Percentiles rank a stretch among this genome's conserved stretches.
These are phyloP conservation scores for Gynochthodes officinalis DNA, from an alignment of 257 asterid genomes.

Conservation along the genomic window DNA sequence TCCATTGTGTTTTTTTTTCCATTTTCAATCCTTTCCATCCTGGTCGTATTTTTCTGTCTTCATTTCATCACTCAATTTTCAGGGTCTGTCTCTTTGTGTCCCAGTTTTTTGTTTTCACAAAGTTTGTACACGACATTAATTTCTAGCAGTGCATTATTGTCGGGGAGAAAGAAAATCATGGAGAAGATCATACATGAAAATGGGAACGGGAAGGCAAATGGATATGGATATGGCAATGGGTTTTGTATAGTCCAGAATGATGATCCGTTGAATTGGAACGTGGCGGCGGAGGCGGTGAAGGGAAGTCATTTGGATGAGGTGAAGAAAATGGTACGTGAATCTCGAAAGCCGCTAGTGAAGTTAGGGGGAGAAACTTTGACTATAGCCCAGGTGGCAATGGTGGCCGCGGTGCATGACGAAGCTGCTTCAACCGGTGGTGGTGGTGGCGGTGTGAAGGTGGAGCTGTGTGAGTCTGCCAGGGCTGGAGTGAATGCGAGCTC, in stretches of 20 bases:
- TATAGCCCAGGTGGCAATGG: slow-evolving; percentile 28
- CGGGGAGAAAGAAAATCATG: neutral
- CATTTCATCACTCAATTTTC: neutral
- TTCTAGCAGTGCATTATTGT: neutral
- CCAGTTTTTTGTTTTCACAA: neutral
- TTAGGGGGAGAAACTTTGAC: slow-evolving; percentile 22
- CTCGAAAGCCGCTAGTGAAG: slow-evolving; percentile 14
- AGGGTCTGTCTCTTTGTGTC: neutral
- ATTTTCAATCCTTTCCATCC: neutral
- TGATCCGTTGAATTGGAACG: slow-evolving; percentile 27
- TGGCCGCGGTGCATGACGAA: slow-evolving; percentile 2
- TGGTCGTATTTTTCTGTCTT: neutral
- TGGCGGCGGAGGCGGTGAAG: slow-evolving; percentile 24
- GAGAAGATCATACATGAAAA: slow-evolving; percentile 3
- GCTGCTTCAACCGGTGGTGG: neutral
- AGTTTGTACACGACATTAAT: neutral
- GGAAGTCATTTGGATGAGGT: slow-evolving; percentile 33
- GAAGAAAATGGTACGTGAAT: slow-evolving; percentile 26
- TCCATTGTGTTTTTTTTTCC: neutral
- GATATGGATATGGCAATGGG: slow-evolving; percentile 10
- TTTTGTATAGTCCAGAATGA: neutral
- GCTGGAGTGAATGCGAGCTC: slow-evolving; percentile 28
- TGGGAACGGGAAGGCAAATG: slow-evolving; percentile 6
- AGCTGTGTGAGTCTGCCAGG: slow-evolving; percentile 26
- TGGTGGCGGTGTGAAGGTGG: slow-evolving; percentile 13